Percentiles rank a stretch among this genome's conserved stretches.
Evolutionary conservation across 257 asterid species (phyloP).

Genomic region (Fraxinus excelsior): DNA sequence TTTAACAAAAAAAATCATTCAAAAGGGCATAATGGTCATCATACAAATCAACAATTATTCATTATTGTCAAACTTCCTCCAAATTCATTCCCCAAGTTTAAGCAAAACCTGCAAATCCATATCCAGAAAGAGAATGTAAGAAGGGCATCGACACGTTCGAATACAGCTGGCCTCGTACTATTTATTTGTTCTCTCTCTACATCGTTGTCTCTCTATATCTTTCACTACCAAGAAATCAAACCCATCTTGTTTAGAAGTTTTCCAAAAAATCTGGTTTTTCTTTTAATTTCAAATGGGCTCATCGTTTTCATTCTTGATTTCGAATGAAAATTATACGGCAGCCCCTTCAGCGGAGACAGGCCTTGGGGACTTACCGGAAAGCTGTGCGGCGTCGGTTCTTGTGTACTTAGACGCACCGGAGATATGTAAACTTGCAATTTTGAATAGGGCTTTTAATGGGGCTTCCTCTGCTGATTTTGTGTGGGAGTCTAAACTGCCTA

Average conservation of each 20-base stretch:
- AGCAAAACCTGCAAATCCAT: neutral
- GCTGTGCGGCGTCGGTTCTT: slow-evolving; percentile 75
- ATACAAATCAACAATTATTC: no score
- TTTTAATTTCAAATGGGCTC: slow-evolving; percentile 48
- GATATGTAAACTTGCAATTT: slow-evolving; percentile 69
- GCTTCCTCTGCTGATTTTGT: slow-evolving; percentile 87
- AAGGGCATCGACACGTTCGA: neutral
- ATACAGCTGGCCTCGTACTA: neutral
- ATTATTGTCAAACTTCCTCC: neutral
- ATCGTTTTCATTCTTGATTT: slow-evolving; percentile 38
- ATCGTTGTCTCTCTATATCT: neutral
- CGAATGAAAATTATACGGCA: slow-evolving; percentile 20
- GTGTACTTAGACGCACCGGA: slow-evolving; percentile 72
- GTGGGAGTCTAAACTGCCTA: slow-evolving; percentile 79
- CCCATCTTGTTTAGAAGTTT: neutral
- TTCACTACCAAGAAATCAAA: neutral
- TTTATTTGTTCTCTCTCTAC: neutral
- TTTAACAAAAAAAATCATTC: no score
- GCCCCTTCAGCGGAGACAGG: slow-evolving; percentile 31
- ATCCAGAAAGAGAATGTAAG: neutral
- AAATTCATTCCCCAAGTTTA: neutral
- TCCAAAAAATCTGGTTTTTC: neutral
- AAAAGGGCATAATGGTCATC: neutral
- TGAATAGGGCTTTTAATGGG: slow-evolving; percentile 71
- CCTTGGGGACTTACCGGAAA: slow-evolving; percentile 78